A percentile compares a stretch with the other conserved stretches of the same genome.
Conservation (phyloP, 2,329 filamentous ascomycete species). For the Exophiala dermatitidis region DNA sequence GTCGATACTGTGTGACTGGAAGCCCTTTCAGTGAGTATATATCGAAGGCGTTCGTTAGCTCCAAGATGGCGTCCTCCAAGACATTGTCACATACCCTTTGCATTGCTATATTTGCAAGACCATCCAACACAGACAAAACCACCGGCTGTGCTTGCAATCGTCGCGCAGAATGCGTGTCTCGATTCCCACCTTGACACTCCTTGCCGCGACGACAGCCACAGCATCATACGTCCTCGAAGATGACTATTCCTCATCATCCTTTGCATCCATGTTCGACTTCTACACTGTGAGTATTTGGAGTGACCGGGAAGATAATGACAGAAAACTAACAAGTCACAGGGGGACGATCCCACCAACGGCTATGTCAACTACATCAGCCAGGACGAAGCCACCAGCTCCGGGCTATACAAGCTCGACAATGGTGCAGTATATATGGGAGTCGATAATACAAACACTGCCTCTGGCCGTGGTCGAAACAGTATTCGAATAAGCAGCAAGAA, state of each 20-base stretch:
- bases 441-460: slow-evolving; percentile 53
- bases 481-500: slow-evolving; percentile 63
- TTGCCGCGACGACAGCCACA: slow-evolving; percentile 14
- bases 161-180: slow-evolving; percentile 14
- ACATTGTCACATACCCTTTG: slow-evolving; percentile 1
- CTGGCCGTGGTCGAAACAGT: slow-evolving; percentile 57
- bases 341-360: slow-evolving; percentile 63
- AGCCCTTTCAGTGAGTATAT: slow-evolving; percentile 10
- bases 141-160: background rate
- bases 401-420: slow-evolving; percentile 52
- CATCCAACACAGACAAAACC: background rate
- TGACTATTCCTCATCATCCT: slow-evolving; percentile 42
- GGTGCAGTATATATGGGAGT: slow-evolving; percentile 61
- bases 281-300: slow-evolving; percentile 36
- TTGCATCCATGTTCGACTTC: slow-evolving; percentile 49
- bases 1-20: background rate
- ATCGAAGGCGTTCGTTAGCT: slow-evolving; percentile 1
- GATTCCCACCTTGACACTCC: slow-evolving; percentile 10
- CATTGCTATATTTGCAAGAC: background rate
- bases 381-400: slow-evolving; percentile 47
- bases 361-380: slow-evolving; percentile 64
- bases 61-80: slow-evolving; percentile 8
- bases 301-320: background rate
- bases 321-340: slow-evolving; percentile 26
- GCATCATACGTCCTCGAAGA: slow-evolving; percentile 41